Percentiles rank a stretch among this genome's conserved stretches.
Evolutionary conservation across 73 alveolate species (phyloP).

Genomic region (Blepharisma japonicum): DNA sequence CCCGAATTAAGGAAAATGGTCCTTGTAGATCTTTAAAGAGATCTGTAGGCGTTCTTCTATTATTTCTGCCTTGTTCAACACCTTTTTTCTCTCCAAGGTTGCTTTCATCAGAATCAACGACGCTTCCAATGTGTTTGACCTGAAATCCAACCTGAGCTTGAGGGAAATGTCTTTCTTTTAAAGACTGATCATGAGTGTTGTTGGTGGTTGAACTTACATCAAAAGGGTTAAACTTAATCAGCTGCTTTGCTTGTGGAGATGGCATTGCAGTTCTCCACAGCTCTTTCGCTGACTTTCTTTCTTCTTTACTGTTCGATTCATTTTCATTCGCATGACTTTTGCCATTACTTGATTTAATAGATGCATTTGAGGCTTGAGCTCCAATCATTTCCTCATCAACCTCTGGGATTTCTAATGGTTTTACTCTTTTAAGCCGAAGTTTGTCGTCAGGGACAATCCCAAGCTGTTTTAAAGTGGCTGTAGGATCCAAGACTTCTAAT

Average conservation of each 20-base stretch:
- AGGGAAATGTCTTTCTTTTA: background rate
- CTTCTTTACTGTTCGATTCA: background rate
- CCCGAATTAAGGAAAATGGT: background rate
- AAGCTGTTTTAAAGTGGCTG: background rate
- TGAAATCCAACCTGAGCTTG: background rate
- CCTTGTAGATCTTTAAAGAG: conserved; percentile 22
- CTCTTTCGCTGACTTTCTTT: background rate
- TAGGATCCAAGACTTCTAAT: background rate
- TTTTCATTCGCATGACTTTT: background rate
- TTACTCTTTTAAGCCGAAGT: background rate
- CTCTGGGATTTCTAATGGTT: background rate
- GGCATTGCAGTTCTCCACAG: conserved; percentile 14
- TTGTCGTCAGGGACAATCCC: conserved; percentile 7
- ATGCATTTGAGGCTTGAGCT: background rate
- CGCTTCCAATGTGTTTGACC: background rate
- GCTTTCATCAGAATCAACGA: background rate
- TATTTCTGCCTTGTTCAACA: background rate
- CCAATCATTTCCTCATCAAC: background rate
- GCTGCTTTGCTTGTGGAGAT: conserved; percentile 4
- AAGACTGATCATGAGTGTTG: conserved; percentile 9
- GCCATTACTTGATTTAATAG: background rate
- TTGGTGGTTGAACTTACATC: conserved; percentile 1
- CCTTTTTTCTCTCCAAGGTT: background rate
- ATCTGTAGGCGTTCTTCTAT: background rate
- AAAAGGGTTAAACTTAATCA: background rate